Evolutionary conservation across 192 early-diverging fungal genomes (phyloP), one percentile per base, ranked within the genome.

Genomic region (Pilaira anomala): DNA sequence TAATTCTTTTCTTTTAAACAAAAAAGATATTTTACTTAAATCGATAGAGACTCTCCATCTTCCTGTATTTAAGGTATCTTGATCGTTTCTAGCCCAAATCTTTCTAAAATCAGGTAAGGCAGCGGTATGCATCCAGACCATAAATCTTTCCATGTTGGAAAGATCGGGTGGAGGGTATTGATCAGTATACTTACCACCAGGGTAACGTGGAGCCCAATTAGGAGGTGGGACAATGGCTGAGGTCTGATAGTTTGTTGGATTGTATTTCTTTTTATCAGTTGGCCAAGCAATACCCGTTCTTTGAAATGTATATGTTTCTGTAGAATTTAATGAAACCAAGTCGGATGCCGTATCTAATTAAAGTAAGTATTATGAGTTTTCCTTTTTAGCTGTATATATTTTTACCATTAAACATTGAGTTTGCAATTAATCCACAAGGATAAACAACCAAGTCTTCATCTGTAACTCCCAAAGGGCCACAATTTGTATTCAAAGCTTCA

Each of bases 101-200:
- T 98, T 98, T 58, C 95, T 80, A 80, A 98, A 98, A 19, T 87
- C 92, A 11, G 95, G 93, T 60, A 97, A 81, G 0, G 92, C 96
- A 5, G 96, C 91, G 1, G 91, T 91, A 28, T 93, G 83, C 92
- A 96, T 94, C 96, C 96, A 98, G 24, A 98, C 95, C 74, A 93
- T 88, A 65, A 98, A 88, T 24, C 86, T 83, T 79, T 96, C 87
- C 77, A 88, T 78, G 12, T 50, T 64, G 1, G 75, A 56, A 39
- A 95, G 74, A 59, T 95, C 78, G 0, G 92, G 89, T 24, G 82
- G 89, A 12, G 73, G 73, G 24, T 75, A 39, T 45, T 71, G 70
- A 9, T 63, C 60, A 18, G 63, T 62, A 48, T 81, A 78, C 22
- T 72, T 66, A 6, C 78, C 80, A 45, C 71, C 60, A 5, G 87